Evolutionary conservation across 2,329 filamentous ascomycete genomes (phyloP), one percentile per base, ranked within the genome.

Genomic region (Zasmidium angulare): DNA sequence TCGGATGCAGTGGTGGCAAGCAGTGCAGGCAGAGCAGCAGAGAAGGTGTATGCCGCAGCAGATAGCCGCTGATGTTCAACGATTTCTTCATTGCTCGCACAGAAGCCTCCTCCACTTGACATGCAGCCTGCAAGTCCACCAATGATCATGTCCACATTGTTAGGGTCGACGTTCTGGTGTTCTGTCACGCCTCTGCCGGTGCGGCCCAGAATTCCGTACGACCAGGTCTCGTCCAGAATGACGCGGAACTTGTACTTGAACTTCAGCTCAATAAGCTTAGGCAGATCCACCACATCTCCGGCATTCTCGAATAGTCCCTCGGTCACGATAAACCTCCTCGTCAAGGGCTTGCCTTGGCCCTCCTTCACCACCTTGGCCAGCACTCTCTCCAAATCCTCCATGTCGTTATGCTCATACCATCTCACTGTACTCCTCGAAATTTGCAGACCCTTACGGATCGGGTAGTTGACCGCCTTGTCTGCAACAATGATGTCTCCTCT

Each of bases 201-300:
- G 62, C 92, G 85, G 50, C 95, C 95, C 3, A 99, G 84, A 19
- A 98, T 90, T 61, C 93, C 96, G 73, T 98, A 99, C 0, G 93
- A 97, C 89, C 91, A 96, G 1, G 93, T 96, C 80, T 99, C 95
- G 75, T 99, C 95, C 40, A 99, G 86, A 66, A 98, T 96, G 58
- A 99, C 85, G 69, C 95, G 91, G 81, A 98, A 99, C 79, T 97
- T 99, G 84, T 98, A 97, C 75, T 89, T 90, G 67, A 93, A 87
- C 78, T 97, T 97, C 67, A 99, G 82, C 74, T 96, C 93, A 64
- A 98, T 90, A 68, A 99, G 85, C 72, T 88, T 93, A 1, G 93
- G 93, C 63, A 99, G 78, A 73, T 98, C 84, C 21, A 89, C 86
- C 69, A 89, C 86, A 73, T 97, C 93, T 53, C 95, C 95, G 21